Conservation (phyloP, 768 basidiomycete species). For the Tremella fuciformis region DNA sequence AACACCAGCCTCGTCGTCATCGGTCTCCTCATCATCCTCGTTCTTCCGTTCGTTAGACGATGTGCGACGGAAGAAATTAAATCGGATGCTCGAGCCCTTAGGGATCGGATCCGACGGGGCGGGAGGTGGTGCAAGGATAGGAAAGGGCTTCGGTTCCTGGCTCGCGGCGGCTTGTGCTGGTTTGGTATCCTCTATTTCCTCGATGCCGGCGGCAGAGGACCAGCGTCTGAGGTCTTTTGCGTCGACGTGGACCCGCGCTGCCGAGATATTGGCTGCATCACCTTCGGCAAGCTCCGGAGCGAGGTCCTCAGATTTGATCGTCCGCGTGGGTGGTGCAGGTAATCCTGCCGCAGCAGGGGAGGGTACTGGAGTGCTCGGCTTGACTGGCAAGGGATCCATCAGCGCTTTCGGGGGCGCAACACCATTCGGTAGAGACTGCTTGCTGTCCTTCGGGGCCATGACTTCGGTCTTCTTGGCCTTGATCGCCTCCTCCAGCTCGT, state of each 20-base stretch:
- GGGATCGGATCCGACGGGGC: constrained; percentile 2
- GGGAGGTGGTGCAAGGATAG: constrained; percentile 20
- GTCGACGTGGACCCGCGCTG: constrained; percentile 23
- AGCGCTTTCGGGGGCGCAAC: no score
- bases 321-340: not conserved
- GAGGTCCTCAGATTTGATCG: not conserved
- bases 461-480: constrained; percentile 1
- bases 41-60: not conserved
- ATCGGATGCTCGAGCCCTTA: not conserved
- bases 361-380: not conserved
- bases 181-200: not conserved
- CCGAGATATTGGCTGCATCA: constrained; percentile 30
- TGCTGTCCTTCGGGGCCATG: not conserved
- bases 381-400: no score
- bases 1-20: constrained; percentile 17
- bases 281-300: constrained; percentile 14
- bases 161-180: not conserved
- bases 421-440: not conserved
- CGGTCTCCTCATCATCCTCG: constrained; percentile 21
- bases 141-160: constrained; percentile 13
- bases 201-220: constrained; percentile 33
- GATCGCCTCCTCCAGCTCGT: not conserved
- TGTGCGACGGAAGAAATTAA: constrained; percentile 2
- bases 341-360: not conserved
- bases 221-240: constrained; percentile 32